These are phyloP conservation scores for Coemansia sp. DNA, from an alignment of 192 early-diverging fungal species.

Conservation along the genomic window DNA sequence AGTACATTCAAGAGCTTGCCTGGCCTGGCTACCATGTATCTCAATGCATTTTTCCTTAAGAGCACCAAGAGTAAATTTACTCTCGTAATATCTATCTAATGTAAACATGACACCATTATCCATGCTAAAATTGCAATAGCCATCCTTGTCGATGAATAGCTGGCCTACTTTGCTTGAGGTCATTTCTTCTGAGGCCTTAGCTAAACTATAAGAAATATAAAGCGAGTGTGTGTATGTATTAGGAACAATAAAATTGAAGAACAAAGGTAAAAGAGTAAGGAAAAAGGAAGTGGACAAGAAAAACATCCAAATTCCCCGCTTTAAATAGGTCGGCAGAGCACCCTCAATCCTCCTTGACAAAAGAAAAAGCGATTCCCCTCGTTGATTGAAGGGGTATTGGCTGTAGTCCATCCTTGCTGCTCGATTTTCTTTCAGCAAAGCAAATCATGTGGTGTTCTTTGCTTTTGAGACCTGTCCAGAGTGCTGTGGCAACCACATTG, in stretches of 20 bases:
- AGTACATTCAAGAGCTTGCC: not conserved
- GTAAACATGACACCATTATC: not conserved
- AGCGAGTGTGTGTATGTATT: too few relatives aligned
- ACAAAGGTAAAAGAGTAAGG: too few relatives aligned
- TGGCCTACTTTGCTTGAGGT: not conserved
- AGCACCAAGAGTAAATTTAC: not conserved
- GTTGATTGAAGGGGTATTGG: too few relatives aligned
- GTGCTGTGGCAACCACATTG: not conserved
- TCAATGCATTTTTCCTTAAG: not conserved
- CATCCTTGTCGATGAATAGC: not conserved
- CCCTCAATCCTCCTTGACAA: too few relatives aligned
- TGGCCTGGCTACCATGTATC: not conserved
- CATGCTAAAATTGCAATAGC: not conserved
- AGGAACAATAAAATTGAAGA: too few relatives aligned
- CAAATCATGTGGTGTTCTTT: not conserved
- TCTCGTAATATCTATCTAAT: not conserved
- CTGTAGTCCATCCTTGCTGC: not conserved
- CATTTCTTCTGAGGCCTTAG: too few relatives aligned
- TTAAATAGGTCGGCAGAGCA: too few relatives aligned
- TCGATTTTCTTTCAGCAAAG: not conserved
- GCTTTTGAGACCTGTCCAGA: not conserved
- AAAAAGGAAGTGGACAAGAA: too few relatives aligned
- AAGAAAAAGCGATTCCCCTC: too few relatives aligned
- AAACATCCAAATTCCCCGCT: too few relatives aligned
- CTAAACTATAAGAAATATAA: too few relatives aligned